Evolutionary conservation across 129 eudicot genomes (phyloP).

Genomic region (Solidago caesia): DNA sequence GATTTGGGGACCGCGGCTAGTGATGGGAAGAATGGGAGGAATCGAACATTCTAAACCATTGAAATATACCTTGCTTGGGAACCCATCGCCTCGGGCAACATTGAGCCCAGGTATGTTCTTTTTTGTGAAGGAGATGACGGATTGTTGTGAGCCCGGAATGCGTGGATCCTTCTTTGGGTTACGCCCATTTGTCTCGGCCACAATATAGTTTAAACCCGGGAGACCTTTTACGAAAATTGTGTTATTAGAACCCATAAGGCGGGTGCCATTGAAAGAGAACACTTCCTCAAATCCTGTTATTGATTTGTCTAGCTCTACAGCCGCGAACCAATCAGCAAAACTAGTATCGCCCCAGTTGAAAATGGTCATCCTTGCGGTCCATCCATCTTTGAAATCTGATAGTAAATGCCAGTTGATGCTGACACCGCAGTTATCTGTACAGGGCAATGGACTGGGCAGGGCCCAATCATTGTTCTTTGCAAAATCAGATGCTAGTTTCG

Average conservation of each 20-base stretch:
- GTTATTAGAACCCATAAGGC: conserved; percentile 27
- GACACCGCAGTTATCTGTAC: conserved; percentile 67
- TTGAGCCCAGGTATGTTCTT: conserved; percentile 41
- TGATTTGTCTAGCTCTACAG: conserved; percentile 42
- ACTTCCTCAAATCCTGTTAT: conserved; percentile 51
- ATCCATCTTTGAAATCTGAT: conserved; percentile 50
- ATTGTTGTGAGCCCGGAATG: conserved; percentile 60
- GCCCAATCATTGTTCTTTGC: conserved; percentile 20
- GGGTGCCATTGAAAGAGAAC: conserved; percentile 55
- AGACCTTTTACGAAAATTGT: conserved; percentile 49
- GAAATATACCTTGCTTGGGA: conserved; percentile 59
- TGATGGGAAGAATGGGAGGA: conserved; percentile 50
- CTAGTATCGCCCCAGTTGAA: conserved; percentile 68
- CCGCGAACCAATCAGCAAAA: conserved; percentile 59
- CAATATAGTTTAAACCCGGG: conserved; percentile 45
- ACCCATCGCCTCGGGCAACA: conserved; percentile 58
- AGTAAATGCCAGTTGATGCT: conserved; percentile 76
- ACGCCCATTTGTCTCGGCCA: conserved; percentile 44
- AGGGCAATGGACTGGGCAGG: conserved; percentile 57
- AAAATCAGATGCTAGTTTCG: conserved; percentile 16
- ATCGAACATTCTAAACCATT: conserved; percentile 61
- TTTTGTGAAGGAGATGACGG: conserved; percentile 61
- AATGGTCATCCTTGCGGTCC: conserved; percentile 72
- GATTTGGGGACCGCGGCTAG: conserved; percentile 27
- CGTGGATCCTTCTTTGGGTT: conserved; percentile 61